Conservation (phyloP, 1,284 basidiomycete species). For the Marasmius oreades region DNA sequence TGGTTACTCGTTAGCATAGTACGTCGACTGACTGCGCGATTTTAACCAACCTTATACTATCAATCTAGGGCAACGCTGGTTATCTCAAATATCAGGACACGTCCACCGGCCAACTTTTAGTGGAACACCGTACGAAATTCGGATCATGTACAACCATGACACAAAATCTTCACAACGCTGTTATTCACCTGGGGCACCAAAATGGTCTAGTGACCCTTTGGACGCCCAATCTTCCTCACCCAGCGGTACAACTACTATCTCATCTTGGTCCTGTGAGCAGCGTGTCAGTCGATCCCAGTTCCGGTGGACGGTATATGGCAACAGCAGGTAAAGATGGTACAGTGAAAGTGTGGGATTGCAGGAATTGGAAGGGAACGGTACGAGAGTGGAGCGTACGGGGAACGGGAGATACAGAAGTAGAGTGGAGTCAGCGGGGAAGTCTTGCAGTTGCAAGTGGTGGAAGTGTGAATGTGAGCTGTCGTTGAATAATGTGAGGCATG, state of each 20-base stretch:
- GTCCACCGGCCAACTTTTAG: slow-evolving; percentile 86
- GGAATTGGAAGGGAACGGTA: slow-evolving; percentile 90
- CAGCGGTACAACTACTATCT: slow-evolving; percentile 89
- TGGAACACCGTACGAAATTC: slow-evolving; percentile 88
- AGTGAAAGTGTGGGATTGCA: slow-evolving; percentile 94
- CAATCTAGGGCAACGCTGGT: slow-evolving; percentile 74
- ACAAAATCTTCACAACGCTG: slow-evolving; percentile 90
- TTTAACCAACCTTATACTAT: background rate
- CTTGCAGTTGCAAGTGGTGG: slow-evolving; percentile 82
- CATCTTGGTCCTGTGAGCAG: slow-evolving; percentile 87
- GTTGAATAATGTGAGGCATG: slow-evolving; percentile 20
- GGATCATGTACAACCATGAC: slow-evolving; percentile 87
- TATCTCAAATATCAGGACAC: slow-evolving; percentile 98
- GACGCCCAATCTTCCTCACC: slow-evolving; percentile 92
- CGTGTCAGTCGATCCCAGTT: slow-evolving; percentile 80
- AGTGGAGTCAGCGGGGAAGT: slow-evolving; percentile 82
- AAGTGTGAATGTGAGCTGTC: slow-evolving; percentile 64
- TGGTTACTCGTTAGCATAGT: slow-evolving; percentile 89
- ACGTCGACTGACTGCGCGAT: slow-evolving; percentile 27
- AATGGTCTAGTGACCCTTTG: slow-evolving; percentile 92
- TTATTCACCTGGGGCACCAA: slow-evolving; percentile 91
- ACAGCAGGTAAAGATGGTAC: slow-evolving; percentile 86
- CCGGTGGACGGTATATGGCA: slow-evolving; percentile 87
- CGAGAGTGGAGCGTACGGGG: slow-evolving; percentile 73
- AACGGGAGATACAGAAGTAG: slow-evolving; percentile 48